Evolutionary conservation across 331 rosid species (phyloP).

Genomic region (Malus hybrid): DNA sequence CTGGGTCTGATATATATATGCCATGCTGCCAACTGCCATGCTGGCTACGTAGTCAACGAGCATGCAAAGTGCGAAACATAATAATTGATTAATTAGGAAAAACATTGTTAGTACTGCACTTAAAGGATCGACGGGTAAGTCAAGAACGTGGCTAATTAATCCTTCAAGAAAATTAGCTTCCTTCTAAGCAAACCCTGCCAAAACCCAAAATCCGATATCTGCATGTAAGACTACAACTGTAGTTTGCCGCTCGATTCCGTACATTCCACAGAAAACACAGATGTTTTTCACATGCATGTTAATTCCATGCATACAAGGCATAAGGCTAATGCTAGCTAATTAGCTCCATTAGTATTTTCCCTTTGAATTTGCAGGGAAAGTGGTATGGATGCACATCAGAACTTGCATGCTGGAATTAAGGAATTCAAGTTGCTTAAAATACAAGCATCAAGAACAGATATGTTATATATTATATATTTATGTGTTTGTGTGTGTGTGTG

Average conservation of each 20-base stretch:
- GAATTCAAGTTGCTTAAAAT: slow-evolving; percentile 17
- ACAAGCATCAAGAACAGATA: slow-evolving; percentile 31
- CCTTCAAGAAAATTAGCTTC: slow-evolving; percentile 2
- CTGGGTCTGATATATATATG: too few species aligned
- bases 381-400: slow-evolving; percentile 13
- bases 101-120: slow-evolving; percentile 4
- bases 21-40: not conserved
- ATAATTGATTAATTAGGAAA: not conserved
- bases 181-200: slow-evolving; percentile 18
- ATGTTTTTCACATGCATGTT: slow-evolving; percentile 18
- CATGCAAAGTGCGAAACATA: not conserved
- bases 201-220: slow-evolving; percentile 1
- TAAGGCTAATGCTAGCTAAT: not conserved
- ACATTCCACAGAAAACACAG: not conserved
- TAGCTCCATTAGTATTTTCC: not conserved
- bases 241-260: slow-evolving; percentile 9
- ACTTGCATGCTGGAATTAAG: slow-evolving; percentile 13
- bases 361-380: slow-evolving; percentile 10
- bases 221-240: slow-evolving; percentile 12
- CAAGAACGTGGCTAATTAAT: not conserved
- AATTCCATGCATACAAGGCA: not conserved
- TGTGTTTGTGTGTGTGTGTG: too few species aligned
- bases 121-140: slow-evolving; percentile 11
- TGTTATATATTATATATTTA: not conserved
- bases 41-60: slow-evolving; percentile 24